Evolutionary conservation across 768 basidiomycete genomes (phyloP).

Genomic region (Lactifluus volemus): DNA sequence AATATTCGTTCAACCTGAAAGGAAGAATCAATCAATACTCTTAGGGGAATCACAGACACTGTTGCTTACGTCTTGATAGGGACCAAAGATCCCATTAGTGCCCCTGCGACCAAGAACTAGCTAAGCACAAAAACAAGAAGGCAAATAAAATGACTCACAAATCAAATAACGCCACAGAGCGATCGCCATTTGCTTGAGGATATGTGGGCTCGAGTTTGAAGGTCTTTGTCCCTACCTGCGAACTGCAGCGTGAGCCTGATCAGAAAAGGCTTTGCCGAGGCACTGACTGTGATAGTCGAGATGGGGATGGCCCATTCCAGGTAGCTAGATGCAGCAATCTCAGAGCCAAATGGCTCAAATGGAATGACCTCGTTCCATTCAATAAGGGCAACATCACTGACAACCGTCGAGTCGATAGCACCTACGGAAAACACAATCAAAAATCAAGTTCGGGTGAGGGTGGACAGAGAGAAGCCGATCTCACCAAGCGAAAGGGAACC

Average conservation of each 20-base stretch:
- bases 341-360: conserved; percentile 54
- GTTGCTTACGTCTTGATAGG: conserved; percentile 60
- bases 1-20: conserved; percentile 59
- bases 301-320: conserved; percentile 68
- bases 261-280: not conserved
- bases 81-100: conserved; percentile 61
- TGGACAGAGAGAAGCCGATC: conserved; percentile 7
- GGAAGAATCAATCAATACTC: not conserved
- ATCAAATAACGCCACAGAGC: conserved; percentile 63
- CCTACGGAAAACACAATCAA: conserved; percentile 34
- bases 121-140: not conserved
- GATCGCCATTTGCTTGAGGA: conserved; percentile 41
- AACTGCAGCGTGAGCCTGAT: not conserved
- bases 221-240: conserved; percentile 2
- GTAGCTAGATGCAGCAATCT: conserved; percentile 57
- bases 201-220: conserved; percentile 59
- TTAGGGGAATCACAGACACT: not conserved
- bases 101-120: conserved; percentile 37
- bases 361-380: conserved; percentile 70
- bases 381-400: conserved; percentile 49
- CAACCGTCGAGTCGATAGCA: conserved; percentile 66
- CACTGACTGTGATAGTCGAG: conserved; percentile 42
- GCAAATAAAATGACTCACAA: conserved; percentile 38
- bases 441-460: conserved; percentile 2
- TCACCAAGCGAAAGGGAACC: conserved; percentile 62